phyloP scores from a whole-genome alignment of 805 yeast genomes.

The Maudiozyma bulderi region DNA sequence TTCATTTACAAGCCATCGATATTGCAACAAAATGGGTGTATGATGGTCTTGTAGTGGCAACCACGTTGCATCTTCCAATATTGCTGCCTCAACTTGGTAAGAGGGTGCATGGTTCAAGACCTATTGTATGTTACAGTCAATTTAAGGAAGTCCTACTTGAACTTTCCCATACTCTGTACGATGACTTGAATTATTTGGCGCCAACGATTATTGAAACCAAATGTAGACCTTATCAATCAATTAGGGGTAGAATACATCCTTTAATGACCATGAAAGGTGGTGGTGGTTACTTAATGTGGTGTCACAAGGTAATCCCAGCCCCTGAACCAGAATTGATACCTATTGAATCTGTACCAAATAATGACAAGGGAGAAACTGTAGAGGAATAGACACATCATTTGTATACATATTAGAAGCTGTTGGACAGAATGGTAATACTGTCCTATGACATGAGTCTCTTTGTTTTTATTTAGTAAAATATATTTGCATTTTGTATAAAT shows the following conservation, averaged over 20 bases:
- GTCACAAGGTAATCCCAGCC: constrained; percentile 52
- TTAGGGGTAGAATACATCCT: constrained; percentile 92
- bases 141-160: constrained; percentile 72
- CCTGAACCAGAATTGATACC: constrained; percentile 9
- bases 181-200: constrained; percentile 64
- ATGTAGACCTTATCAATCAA: constrained; percentile 81
- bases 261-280: constrained; percentile 86
- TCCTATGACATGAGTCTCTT: too few relatives aligned
- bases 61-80: constrained; percentile 61
- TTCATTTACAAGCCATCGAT: constrained; percentile 37
- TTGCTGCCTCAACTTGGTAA: constrained; percentile 54
- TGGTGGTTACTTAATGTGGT: constrained; percentile 81
- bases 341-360: background rate
- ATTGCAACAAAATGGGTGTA: constrained; percentile 44
- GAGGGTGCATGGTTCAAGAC: constrained; percentile 73
- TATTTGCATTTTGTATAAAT: background rate
- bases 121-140: constrained; percentile 73
- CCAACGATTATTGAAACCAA: constrained; percentile 76
- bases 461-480: background rate
- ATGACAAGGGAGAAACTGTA: background rate
- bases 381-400: background rate
- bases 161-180: constrained; percentile 52
- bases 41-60: constrained; percentile 67
- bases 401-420: background rate
- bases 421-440: background rate